phyloP scores from a whole-genome alignment of 2,329 filamentous ascomycete species.

The Diaporthe vaccinii region DNA sequence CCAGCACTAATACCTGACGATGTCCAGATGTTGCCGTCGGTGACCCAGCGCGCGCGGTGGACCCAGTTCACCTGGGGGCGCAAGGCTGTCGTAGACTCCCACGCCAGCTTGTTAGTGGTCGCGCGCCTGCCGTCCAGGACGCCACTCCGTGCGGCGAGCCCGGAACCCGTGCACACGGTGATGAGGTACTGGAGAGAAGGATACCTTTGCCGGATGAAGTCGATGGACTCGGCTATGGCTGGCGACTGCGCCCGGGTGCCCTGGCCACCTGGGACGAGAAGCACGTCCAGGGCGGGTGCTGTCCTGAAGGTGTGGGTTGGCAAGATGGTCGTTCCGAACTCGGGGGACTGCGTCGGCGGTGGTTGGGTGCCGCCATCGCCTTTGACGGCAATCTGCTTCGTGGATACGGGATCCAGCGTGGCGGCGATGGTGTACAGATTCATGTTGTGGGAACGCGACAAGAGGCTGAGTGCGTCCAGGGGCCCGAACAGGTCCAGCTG shows the following conservation, averaged over 20 bases:
- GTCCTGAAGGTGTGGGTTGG: slow-evolving; percentile 66
- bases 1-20: slow-evolving; percentile 71
- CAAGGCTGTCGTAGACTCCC: slow-evolving; percentile 54
- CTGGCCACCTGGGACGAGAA: slow-evolving; percentile 74
- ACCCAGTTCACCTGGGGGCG: slow-evolving; percentile 65
- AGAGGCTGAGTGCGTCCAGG: slow-evolving; percentile 46
- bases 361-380: neutral
- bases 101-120: slow-evolving; percentile 70
- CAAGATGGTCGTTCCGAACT: slow-evolving; percentile 44
- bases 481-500: slow-evolving; percentile 48
- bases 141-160: slow-evolving; percentile 64
- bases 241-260: slow-evolving; percentile 55
- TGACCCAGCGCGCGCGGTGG: slow-evolving; percentile 68
- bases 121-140: slow-evolving; percentile 66
- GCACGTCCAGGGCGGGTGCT: slow-evolving; percentile 68
- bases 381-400: neutral
- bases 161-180: slow-evolving; percentile 70
- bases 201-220: slow-evolving; percentile 56
- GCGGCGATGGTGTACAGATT: slow-evolving; percentile 45
- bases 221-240: slow-evolving; percentile 43
- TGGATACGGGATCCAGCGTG: slow-evolving; percentile 44
- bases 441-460: slow-evolving; percentile 41
- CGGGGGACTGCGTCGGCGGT: neutral
- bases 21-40: slow-evolving; percentile 70
- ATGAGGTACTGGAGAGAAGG: slow-evolving; percentile 61